Evolutionary conservation across 208 protist species (phyloP).

Genomic region (Wallacemonas sp.): DNA sequence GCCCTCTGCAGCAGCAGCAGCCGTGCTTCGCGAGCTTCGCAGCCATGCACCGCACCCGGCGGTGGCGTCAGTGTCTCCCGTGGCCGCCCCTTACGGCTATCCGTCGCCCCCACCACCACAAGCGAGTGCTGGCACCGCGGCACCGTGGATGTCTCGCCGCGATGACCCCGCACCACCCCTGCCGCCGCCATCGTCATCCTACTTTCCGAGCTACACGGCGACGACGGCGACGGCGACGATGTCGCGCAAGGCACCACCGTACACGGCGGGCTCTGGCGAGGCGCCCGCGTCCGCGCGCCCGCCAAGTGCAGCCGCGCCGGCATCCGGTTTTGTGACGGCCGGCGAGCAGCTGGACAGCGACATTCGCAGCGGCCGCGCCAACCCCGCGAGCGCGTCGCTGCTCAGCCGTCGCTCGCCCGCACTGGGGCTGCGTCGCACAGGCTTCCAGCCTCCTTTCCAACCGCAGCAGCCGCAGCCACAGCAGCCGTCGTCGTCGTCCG

Average conservation of each 20-base stretch:
- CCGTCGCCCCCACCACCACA: background rate
- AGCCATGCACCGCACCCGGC: background rate
- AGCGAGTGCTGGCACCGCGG: no score
- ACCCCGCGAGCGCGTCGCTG: conserved; percentile 37
- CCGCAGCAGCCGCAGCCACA: conserved; percentile 36
- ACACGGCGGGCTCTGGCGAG: conserved; percentile 10
- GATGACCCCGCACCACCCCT: background rate
- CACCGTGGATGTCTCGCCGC: no score
- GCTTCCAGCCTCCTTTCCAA: conserved; percentile 63
- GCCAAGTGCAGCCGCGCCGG: conserved; percentile 10
- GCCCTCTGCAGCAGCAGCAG: background rate
- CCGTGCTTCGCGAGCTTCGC: conserved; percentile 4
- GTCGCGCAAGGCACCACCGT: conserved; percentile 22
- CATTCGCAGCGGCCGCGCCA: conserved; percentile 39
- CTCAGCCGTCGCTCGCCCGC: conserved; percentile 52
- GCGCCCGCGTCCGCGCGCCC: background rate
- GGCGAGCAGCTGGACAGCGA: conserved; percentile 57
- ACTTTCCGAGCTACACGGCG: no score
- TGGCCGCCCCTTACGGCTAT: background rate
- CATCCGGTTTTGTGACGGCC: conserved; percentile 72
- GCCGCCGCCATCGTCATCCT: background rate
- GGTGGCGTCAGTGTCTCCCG: background rate
- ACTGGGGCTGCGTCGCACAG: conserved; percentile 59
- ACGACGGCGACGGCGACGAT: background rate
- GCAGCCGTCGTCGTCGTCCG: background rate